Conservation (phyloP, 148 eudicot species). For the Camellia japonica region DNA sequence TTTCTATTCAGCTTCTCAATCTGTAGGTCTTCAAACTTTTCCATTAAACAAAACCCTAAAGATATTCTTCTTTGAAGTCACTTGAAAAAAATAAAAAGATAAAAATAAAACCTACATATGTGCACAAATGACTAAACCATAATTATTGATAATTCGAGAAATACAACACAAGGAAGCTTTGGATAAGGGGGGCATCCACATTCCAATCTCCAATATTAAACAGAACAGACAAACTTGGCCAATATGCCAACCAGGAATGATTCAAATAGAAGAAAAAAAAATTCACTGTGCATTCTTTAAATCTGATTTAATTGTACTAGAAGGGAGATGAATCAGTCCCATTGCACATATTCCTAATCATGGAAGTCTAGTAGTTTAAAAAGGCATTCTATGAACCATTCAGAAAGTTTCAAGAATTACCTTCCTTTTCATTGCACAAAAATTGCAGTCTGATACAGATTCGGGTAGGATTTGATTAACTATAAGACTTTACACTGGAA, state of each 20-base stretch:
- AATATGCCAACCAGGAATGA: neutral
- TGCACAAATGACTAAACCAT: too few species aligned
- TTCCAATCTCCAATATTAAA: neutral
- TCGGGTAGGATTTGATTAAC: slow-evolving; percentile 92
- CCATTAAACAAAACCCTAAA: neutral
- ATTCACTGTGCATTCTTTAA: neutral
- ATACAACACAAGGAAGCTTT: neutral
- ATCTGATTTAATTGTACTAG: neutral
- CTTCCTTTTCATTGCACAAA: slow-evolving; percentile 92
- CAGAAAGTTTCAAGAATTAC: slow-evolving; percentile 31
- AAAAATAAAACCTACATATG: too few species aligned
- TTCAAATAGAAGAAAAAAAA: neutral
- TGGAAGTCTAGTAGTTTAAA: neutral
- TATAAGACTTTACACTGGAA: slow-evolving; percentile 83
- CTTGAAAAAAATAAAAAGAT: too few species aligned
- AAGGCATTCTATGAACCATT: neutral
- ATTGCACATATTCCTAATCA: neutral
- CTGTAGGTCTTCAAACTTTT: neutral
- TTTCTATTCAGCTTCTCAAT: neutral
- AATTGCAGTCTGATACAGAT: slow-evolving; percentile 91
- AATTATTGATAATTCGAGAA: neutral
- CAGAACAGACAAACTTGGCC: neutral
- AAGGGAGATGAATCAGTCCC: neutral
- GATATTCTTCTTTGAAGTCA: too few species aligned
- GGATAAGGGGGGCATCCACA: neutral